These are phyloP conservation scores for Arthrobotrys iridis DNA, from an alignment of 2,329 filamentous ascomycete genomes.

Conservation along the genomic window DNA sequence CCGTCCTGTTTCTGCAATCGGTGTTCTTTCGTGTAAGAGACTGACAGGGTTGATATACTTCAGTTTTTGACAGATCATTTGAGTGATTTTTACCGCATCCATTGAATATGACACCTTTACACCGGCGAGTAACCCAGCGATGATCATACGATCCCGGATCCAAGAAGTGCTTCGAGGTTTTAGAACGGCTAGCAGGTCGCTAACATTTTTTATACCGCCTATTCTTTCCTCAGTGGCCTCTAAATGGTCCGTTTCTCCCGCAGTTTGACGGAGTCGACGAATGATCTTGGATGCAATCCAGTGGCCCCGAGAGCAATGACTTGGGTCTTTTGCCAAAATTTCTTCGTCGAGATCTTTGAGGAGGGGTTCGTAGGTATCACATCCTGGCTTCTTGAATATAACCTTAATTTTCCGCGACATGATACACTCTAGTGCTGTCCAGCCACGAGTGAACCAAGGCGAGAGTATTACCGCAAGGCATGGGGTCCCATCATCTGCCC, in stretches of 20 bases:
- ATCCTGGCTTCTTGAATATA: conserved; percentile 28
- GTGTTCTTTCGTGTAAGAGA: conserved; percentile 20
- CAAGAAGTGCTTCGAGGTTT: conserved; percentile 57
- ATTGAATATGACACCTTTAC: conserved; percentile 23
- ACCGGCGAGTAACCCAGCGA: conserved; percentile 56
- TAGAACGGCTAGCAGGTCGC: conserved; percentile 56
- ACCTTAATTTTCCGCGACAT: conserved; percentile 55
- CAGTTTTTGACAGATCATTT: conserved; percentile 23
- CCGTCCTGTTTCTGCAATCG: conserved; percentile 6
- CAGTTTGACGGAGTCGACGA: conserved; percentile 19
- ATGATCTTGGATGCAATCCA: conserved; percentile 42
- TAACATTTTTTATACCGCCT: conserved; percentile 26
- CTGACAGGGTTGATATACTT: conserved; percentile 8
- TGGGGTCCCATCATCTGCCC: conserved; percentile 55
- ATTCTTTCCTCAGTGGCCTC: background rate
- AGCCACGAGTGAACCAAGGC: conserved; percentile 58
- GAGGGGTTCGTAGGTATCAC: background rate
- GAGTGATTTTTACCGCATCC: conserved; percentile 3
- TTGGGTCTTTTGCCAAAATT: conserved; percentile 17
- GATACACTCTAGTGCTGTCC: conserved; percentile 57
- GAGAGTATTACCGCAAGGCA: conserved; percentile 58
- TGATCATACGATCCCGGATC: conserved; percentile 56
- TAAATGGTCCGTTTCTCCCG: background rate
- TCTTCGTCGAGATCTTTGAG: conserved; percentile 52
- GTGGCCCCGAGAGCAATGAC: conserved; percentile 16